Conservation (phyloP, 2,329 filamentous ascomycete genomes). For the Pseudogymnoascus sp. region DNA sequence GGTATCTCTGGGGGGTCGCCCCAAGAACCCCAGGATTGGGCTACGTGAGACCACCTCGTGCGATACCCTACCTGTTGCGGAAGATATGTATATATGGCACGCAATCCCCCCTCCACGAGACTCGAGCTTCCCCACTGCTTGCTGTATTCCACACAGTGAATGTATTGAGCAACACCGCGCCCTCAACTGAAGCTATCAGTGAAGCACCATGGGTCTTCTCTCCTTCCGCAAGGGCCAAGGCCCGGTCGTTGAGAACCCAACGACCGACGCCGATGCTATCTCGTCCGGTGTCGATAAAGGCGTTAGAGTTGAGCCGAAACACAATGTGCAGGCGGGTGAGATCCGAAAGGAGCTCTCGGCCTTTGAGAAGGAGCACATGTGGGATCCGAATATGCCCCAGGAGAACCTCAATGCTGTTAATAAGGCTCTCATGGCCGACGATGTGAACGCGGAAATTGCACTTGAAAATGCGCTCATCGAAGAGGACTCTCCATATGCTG, state of each 20-base stretch:
- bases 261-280: not conserved
- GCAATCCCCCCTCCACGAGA: not conserved
- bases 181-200: not conserved
- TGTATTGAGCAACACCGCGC: not conserved
- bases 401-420: conserved; percentile 16
- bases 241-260: not conserved
- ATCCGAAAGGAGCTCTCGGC: not conserved
- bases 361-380: conserved; percentile 10
- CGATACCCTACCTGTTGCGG: not conserved
- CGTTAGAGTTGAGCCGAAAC: not conserved
- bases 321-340: not conserved
- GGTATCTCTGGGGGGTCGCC: not conserved
- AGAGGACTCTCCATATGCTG: conserved; percentile 56
- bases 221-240: not conserved
- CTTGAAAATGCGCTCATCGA: conserved; percentile 34
- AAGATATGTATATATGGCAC: not conserved
- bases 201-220: not conserved
- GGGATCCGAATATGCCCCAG: conserved; percentile 21
- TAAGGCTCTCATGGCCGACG: conserved; percentile 17
- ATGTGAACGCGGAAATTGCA: conserved; percentile 28
- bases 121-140: not conserved
- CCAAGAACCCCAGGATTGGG: not conserved
- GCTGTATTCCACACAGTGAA: not conserved
- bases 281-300: not conserved
- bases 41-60: not conserved